Evolutionary conservation across 139 green algal genomes (phyloP).

Genomic region (Micractinium conductrix): DNA sequence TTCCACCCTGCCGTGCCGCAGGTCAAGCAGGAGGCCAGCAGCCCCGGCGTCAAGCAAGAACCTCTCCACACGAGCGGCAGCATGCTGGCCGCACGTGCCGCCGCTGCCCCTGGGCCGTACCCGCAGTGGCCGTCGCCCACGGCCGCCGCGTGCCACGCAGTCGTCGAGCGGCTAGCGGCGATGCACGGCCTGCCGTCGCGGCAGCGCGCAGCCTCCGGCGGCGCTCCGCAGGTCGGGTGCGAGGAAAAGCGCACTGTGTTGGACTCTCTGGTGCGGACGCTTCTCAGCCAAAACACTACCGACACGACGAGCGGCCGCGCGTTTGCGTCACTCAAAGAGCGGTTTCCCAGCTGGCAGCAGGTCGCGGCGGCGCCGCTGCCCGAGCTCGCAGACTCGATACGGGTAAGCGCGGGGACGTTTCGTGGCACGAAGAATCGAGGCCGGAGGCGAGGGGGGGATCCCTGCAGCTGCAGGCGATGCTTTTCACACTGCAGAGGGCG

Average conservation of each 20-base stretch:
- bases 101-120: not conserved
- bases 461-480: too few species aligned
- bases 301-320: conserved; percentile 45
- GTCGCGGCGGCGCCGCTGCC: conserved; percentile 39
- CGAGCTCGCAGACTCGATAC: conserved; percentile 44
- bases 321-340: conserved; percentile 50
- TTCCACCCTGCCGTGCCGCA: too few species aligned
- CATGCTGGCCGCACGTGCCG: not conserved
- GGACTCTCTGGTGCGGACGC: conserved; percentile 38
- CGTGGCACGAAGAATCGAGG: too few species aligned
- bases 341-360: conserved; percentile 52
- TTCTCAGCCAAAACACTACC: conserved; percentile 68
- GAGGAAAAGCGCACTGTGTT: conserved; percentile 27
- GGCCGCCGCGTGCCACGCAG: not conserved
- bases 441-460: too few species aligned
- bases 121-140: not conserved
- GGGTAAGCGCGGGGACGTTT: conserved; percentile 20
- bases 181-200: conserved; percentile 18
- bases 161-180: conserved; percentile 26
- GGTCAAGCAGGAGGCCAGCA: not conserved
- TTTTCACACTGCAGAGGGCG: too few species aligned
- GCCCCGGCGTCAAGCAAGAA: not conserved
- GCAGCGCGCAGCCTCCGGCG: not conserved
- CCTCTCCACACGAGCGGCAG: not conserved
- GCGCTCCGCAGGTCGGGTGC: conserved; percentile 3